Conservation (phyloP, 495 filamentous ascomycete genomes). For the Xylaria grammica region DNA sequence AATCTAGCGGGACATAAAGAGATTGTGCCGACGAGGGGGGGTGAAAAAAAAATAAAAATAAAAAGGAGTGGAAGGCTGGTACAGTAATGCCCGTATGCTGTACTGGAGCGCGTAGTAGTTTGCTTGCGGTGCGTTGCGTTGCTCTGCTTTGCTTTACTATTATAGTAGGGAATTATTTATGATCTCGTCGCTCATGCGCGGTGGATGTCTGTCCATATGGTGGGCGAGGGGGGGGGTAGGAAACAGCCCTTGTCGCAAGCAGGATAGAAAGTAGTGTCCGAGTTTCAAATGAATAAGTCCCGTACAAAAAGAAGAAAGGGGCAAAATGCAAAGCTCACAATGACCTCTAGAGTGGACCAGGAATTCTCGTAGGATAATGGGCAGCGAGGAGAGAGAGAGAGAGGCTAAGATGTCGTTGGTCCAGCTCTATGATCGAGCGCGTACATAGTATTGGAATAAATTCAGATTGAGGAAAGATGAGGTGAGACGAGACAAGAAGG, state of each 20-base stretch:
- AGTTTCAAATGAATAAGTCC: slow-evolving; percentile 17
- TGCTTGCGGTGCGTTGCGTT: background rate
- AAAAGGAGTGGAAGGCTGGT: slow-evolving; percentile 24
- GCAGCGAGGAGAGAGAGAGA: slow-evolving; percentile 14
- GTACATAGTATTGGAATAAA: slow-evolving; percentile 15
- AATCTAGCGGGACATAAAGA: slow-evolving; percentile 25
- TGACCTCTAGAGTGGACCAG: slow-evolving; percentile 9
- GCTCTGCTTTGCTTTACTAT: background rate
- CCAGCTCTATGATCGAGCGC: slow-evolving; percentile 20
- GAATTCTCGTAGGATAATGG: slow-evolving; percentile 12
- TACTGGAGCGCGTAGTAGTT: background rate
- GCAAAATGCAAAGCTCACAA: slow-evolving; percentile 16
- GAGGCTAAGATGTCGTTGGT: slow-evolving; percentile 22
- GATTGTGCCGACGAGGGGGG: slow-evolving; percentile 21
- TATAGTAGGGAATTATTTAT: slow-evolving; percentile 17
- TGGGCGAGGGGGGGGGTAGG: background rate
- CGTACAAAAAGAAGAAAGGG: slow-evolving; percentile 21
- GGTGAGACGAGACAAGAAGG: slow-evolving; percentile 20
- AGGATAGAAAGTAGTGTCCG: slow-evolving; percentile 4
- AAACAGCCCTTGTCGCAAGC: slow-evolving; percentile 1
- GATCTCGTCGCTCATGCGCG: slow-evolving; percentile 19
- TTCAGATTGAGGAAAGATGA: slow-evolving; percentile 17
- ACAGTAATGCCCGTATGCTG: slow-evolving; percentile 17
- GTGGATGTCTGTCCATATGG: slow-evolving; percentile 2
- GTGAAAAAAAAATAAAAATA: slow-evolving; percentile 2